A percentile compares a stretch with the other conserved stretches of the same genome.
Evolutionary conservation across 2,329 filamentous ascomycete species (phyloP).

Genomic region (Trichoderma sp.): DNA sequence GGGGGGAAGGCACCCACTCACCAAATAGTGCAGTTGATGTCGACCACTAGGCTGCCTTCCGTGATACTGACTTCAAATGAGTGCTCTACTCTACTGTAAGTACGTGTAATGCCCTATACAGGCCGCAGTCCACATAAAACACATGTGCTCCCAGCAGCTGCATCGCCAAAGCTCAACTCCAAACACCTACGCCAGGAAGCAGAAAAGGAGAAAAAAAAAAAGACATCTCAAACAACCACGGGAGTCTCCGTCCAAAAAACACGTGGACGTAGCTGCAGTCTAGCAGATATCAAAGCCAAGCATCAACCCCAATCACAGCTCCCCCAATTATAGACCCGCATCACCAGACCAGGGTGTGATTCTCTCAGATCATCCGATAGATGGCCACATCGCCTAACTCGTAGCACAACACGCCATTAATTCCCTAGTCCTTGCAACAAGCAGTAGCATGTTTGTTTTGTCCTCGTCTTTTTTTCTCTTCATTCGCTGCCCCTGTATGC

Average conservation of each 20-base stretch:
- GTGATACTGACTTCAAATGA: too few relatives aligned
- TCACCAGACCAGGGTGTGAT: constrained; percentile 24
- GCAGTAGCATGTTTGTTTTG: neutral
- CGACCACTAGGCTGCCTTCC: neutral
- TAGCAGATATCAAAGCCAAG: neutral
- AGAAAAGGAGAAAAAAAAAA: neutral
- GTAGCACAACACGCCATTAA: neutral
- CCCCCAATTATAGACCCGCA: constrained; percentile 1
- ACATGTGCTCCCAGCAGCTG: neutral
- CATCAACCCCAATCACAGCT: neutral
- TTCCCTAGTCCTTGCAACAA: neutral
- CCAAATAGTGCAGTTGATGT: neutral
- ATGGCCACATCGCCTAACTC: constrained; percentile 1
- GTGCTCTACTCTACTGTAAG: too few relatives aligned
- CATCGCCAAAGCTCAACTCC: neutral
- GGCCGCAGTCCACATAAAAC: neutral
- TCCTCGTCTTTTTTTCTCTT: neutral
- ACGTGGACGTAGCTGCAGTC: neutral
- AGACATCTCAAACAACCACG: neutral
- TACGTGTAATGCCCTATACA: neutral
- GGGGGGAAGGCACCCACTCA: neutral
- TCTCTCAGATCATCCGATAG: constrained; percentile 19
- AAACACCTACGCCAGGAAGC: neutral
- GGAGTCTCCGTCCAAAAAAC: neutral
- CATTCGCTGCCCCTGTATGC: neutral